Conservation (phyloP, 306 rosid species). For the Dryas alaskensis region DNA sequence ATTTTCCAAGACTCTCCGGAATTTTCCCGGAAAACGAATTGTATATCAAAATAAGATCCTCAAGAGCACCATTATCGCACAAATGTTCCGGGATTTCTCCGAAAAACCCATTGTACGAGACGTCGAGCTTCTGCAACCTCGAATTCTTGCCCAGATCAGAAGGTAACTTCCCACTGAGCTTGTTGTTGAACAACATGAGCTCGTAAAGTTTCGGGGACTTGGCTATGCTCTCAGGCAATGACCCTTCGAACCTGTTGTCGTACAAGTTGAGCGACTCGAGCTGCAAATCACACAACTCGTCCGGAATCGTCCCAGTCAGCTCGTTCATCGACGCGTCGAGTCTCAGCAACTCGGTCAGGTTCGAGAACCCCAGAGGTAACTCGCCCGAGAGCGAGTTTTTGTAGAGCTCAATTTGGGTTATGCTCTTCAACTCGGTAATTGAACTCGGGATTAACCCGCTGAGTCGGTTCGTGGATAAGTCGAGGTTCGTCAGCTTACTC, state of each 20-base stretch:
- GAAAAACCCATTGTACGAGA: no score
- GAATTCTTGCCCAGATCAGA: no score
- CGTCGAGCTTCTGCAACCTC: no score
- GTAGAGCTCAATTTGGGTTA: conserved; percentile 58
- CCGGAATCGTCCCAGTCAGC: conserved; percentile 59
- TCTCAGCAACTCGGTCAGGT: conserved; percentile 25
- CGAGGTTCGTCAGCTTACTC: no score
- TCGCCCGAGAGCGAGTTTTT: conserved; percentile 56
- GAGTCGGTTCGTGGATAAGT: no score
- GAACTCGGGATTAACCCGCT: neutral
- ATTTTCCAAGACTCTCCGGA: no score
- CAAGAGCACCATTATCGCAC: no score
- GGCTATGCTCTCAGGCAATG: conserved; percentile 49
- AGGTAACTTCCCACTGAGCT: no score
- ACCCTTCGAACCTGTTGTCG: conserved; percentile 48
- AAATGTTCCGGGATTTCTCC: no score
- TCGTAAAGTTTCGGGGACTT: conserved; percentile 42
- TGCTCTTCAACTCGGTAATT: conserved; percentile 35
- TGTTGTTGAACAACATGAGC: conserved; percentile 14
- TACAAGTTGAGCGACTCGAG: conserved; percentile 43
- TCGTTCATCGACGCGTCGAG: conserved; percentile 44
- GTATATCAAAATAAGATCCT: no score
- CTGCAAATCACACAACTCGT: conserved; percentile 20
- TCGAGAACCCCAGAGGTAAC: conserved; percentile 46
- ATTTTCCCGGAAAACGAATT: no score